These are phyloP conservation scores for Phyllosticta citrichinensis DNA, from an alignment of 2,329 filamentous ascomycete species.

Conservation along the genomic window DNA sequence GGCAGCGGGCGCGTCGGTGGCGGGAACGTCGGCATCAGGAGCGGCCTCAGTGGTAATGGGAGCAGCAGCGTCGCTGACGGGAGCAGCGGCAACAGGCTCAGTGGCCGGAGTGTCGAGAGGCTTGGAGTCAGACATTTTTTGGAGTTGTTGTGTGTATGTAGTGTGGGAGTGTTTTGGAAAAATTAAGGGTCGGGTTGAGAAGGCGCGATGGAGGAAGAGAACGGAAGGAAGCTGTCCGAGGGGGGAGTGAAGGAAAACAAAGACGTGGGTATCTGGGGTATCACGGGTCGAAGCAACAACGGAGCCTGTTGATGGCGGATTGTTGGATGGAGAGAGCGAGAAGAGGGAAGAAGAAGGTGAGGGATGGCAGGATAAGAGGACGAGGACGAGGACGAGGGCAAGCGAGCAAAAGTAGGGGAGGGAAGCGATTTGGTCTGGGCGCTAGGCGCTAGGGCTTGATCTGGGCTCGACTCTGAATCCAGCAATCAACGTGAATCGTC, in stretches of 20 bases:
- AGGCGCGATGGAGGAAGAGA: neutral
- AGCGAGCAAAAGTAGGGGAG: constrained; percentile 4
- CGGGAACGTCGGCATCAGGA: constrained; percentile 23
- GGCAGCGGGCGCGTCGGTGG: constrained; percentile 24
- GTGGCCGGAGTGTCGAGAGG: constrained; percentile 6
- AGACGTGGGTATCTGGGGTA: constrained; percentile 8
- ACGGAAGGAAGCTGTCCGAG: neutral
- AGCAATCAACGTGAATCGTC: constrained; percentile 11
- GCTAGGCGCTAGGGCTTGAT: constrained; percentile 4
- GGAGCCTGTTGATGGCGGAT: constrained; percentile 1
- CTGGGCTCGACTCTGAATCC: constrained; percentile 6
- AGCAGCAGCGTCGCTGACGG: neutral
- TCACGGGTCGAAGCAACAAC: constrained; percentile 7
- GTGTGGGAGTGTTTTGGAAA: constrained; percentile 1
- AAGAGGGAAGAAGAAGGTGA: neutral
- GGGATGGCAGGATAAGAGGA: constrained; percentile 2
- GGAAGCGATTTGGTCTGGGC: constrained; percentile 5
- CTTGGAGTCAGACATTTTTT: constrained; percentile 10
- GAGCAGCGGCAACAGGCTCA: neutral
- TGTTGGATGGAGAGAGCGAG: neutral
- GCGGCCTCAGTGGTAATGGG: constrained; percentile 31
- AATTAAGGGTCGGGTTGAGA: neutral
- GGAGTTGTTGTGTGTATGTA: neutral
- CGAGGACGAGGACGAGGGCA: neutral
- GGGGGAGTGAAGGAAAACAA: neutral